Evolutionary conservation across 345 rosid genomes (phyloP), one percentile per base, ranked within the genome.

Genomic region (Triadica sebifera): DNA sequence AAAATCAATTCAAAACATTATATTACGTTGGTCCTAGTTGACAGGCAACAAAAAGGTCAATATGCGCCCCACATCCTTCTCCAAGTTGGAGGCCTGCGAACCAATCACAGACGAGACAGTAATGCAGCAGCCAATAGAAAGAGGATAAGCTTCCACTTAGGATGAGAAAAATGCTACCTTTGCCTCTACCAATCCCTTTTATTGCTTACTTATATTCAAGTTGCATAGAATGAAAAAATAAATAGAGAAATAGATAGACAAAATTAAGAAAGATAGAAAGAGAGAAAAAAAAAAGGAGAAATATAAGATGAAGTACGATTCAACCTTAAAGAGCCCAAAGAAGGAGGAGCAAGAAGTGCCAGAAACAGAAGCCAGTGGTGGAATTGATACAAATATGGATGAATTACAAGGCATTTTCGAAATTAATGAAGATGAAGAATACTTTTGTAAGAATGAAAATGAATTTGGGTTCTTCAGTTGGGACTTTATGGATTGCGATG

Each of bases 401-500:
- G 85, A 75, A 67, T 16, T 84, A 25, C 80, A 84, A 49, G 81
- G 84, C 4, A 15, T 76, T 70, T 53, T 82, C 62, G 80, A 88
- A 19, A 51, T 74, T n/a, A n/a, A n/a, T 49, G 78, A 80, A 38
- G 60, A 77, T 34, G 86, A 77, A 22, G 59, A n/a, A n/a, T n/a
- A 58, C 11, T 37, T 56, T 19, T 46, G 65, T 6, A 59, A 64
- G 66, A 67, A 53, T 8, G 51, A 6, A 0, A 41, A 39, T 39
- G 52, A 13, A 41, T 2, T 25, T 8, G 59, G 69, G n/a, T 70
- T 65, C 57, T 81, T 77, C 25, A 11, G 77, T 45, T 86, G 85
- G 87, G 80, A 79, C 34, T 79, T 84, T 49, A 81, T 78, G 87
- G 82, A 80, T 24, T 83, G 80, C 85, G 83, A 79, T 29, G 84